These are phyloP conservation scores for Blastobotrys attinorum DNA, from an alignment of 805 yeast species.

Conservation along the genomic window DNA sequence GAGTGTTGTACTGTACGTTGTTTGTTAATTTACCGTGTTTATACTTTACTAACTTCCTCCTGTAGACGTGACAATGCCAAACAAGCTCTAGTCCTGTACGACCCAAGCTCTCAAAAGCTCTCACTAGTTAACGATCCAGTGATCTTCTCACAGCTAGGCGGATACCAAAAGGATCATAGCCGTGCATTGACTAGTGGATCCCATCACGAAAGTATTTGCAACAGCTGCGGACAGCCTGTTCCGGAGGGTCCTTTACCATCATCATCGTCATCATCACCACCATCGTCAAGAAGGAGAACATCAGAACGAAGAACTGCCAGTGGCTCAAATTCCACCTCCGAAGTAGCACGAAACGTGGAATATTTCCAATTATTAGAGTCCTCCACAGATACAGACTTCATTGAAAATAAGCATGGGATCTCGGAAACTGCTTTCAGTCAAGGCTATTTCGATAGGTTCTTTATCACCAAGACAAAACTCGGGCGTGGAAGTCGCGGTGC, in stretches of 20 bases:
- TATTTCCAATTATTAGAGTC: slow-evolving; percentile 16
- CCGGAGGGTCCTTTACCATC: no score
- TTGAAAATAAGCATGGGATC: no score
- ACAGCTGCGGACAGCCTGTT: slow-evolving; percentile 7
- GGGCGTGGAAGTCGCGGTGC: slow-evolving; percentile 85
- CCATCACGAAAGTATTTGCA: neutral
- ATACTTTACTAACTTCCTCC: no score
- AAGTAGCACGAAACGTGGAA: slow-evolving; percentile 8
- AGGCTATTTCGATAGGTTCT: slow-evolving; percentile 67
- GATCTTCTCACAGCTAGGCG: neutral
- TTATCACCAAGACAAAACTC: slow-evolving; percentile 48
- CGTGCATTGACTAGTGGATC: neutral
- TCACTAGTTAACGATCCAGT: slow-evolving; percentile 13
- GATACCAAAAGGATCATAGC: slow-evolving; percentile 2
- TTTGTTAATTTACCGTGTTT: neutral
- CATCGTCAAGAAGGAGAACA: neutral
- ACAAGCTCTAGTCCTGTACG: slow-evolving; percentile 16
- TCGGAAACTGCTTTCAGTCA: slow-evolving; percentile 52
- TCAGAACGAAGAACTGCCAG: slow-evolving; percentile 10
- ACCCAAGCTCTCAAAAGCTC: slow-evolving; percentile 11
- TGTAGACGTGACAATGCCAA: slow-evolving; percentile 10
- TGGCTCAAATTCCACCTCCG: slow-evolving; percentile 2
- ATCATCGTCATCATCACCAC: neutral
- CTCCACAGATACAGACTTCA: neutral
- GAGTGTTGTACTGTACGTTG: slow-evolving; percentile 16